Evolutionary conservation across 2,329 filamentous ascomycete species (phyloP), one percentile per base, ranked within the genome.

Genomic region (Bretziella fagacearum): DNA sequence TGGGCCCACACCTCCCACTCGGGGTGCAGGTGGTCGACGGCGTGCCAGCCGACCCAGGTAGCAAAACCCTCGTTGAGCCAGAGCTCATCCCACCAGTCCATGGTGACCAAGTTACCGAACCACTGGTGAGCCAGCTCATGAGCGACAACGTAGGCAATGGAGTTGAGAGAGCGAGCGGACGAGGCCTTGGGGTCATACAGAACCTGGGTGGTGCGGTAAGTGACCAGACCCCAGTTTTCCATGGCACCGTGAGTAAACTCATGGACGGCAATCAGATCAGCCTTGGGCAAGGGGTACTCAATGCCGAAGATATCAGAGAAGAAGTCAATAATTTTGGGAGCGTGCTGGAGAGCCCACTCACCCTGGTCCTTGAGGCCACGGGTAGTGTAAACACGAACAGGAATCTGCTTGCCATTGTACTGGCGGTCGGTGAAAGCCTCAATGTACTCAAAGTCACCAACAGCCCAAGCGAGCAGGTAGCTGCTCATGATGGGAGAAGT

Each of bases 1-100:
- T 95, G 87, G 50, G 84, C 81, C 91, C 91, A 98, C 26, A 96
- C 82, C 56, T 96, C 80, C 89, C 91, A 96, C 55, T 95, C 89
- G 2, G 91, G 91, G 63, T 96, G 84, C 47, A 96, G 76, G 59
- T 93, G 74, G 59, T 96, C 84, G 50, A 87, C 77, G 7, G 86
- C 87, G 52, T 87, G 73, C 89, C 89, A 98, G 45, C 89, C 91
- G 36, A 95, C 89, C 89, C 89, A 96, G 2, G 91, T 98, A 35
- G 91, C 91, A 59, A 98, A 98, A 10, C 87, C 87, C 63, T 96
- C 89, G 58, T 93, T 93, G 45, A 93, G 72, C 86, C 86, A 94
- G 33, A 91, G 73, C 65, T 93, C 83, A 59, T 81, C 84, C 84
- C 84, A 91, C 85, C 86, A 94, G 61, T 93, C 84, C 86, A 94